Evolutionary conservation across 2,329 filamentous ascomycete genomes (phyloP), one percentile per base, ranked within the genome.

Genomic region (Ophiostoma piceae): DNA sequence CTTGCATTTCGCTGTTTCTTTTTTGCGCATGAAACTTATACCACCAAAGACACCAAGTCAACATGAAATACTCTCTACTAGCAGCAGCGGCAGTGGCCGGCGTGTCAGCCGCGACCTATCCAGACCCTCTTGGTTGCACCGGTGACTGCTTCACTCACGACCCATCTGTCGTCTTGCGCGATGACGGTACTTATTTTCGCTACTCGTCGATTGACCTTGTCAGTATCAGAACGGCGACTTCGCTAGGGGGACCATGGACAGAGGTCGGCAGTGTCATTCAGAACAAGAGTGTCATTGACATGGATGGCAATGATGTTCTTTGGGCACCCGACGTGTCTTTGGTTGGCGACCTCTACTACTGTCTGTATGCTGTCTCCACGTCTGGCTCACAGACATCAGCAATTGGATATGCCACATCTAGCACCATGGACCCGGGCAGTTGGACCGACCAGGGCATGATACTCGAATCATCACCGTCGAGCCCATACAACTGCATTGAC

Each of bases 361-460:
- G 64, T 19, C 47, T 70, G 81, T 90, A 90, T 77, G 80, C 84
- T 1, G 86, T 89, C 19, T 87, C 84, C 39, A 79, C 83, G 0
- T 89, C 88, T 72, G 87, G 87, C 0, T 83, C 81, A 0, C 86
- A 89, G 72, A 78, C 81, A 75, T 88, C 85, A 62, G 71, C 70
- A 54, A 70, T 71, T 67, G 68, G 71, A 51, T 71, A 71, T 29
- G 71, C 71, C 32, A 71, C 71, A 8, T 71, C 71, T 1, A 73
- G 77, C 0, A 83, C 80, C 1, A 77, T 85, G 76, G 83, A 85
- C 37, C 78, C 81, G 14, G 86, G 85, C 51, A 81, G 79, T 19
- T 90, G 87, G 87, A 87, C 82, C 1, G 87, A 90, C 75, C 82
- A 80, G 19, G 88, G 88, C 57, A 83, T 82, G 0, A 85, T 87